Base-by-base conservation (phyloP, 805 yeast species). In the Suhomyces sp. region DNA sequence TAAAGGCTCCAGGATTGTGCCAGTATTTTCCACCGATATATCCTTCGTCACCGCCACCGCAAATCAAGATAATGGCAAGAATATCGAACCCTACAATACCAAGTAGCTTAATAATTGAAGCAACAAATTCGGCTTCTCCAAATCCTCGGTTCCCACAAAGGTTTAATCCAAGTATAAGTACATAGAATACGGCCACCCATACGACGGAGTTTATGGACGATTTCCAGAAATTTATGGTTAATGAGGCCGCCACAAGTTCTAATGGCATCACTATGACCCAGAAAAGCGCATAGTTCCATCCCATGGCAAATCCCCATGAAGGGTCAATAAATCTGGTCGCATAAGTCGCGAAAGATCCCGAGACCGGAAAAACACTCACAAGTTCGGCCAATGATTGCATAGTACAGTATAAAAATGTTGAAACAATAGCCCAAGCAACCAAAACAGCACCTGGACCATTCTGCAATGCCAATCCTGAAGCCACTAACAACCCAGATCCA, bases 301-400 rank as follows among this genome's bases (percentile, higher is more conserved):
- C 78, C 50, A 67, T 70, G n/a, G 78, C 78, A 54, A 73, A 73
- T 6, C 78, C 78, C 67, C 73, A 72, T 19, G 76, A 70, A 1
- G 75, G 73, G 55, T 73, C 77, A n/a, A 74, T 67, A 50, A 73
- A 74, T 17, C 75, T 59, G 1, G 70, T 67, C 33, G 76, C 71
- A 50, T 71, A 72, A 3, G 74, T 67, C 9, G 76, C 73, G 58
- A 73, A 73, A 2, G 76, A 68, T 9, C 78, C 78, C 7, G 69
- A 61, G 17, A 73, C 73, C 3, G 77, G 76, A 50, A 66, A 68
- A 10, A 66, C 60, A 9, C 76, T 64, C n/a, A 69, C 67, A 51
- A 74, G 57, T 54, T 74, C 78, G 6, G 75, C 71, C 35, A 74
- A 64, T 29, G 73, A 65, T 53, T 74, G 76, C 78, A 74, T 73